Evolutionary conservation across 352 stramenopile genomes (phyloP), one percentile per base, ranked within the genome.

Genomic region (Phytophthora litchii): DNA sequence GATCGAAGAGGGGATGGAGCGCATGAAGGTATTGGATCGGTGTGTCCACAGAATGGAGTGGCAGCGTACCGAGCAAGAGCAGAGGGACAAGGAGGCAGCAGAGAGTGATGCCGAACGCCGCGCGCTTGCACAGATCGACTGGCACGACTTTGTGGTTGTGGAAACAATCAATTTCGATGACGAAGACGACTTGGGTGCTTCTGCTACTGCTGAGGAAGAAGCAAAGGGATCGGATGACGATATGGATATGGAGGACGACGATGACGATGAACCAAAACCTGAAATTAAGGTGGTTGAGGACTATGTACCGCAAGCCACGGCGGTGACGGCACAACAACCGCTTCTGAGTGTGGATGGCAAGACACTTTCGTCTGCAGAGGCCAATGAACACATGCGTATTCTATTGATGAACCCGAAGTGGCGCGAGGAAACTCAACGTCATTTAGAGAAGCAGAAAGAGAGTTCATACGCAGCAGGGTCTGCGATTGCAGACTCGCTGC

Each of bases 341-440:
- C 58, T 94, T 16, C 43, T 93, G 23, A 93, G 69, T 14, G 84
- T 94, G 10, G 86, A 94, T 42, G 94, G 95, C 10, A 97, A 98
- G 56, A 89, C 85, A 8, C 76, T 99, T 4, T 79, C 76, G 0
- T 82, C 84, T 11, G 71, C 86, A 3, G 80, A 96, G 38, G 86
- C 97, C 29, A 96, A 97, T n/a, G 98, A 99, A 66, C 97, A 99
- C 75, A 98, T 99, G 97, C 91, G 98, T 11, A 99, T 99, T 71
- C 79, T 99, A 65, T 71, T 99, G 21, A 89, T 99, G 64, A 98
- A 99, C 72, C 97, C 97, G 1, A 99, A 98, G 64, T 99, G 97
- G 95, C 84, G 93, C 31, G 95, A 99, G 64, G 94, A 99, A 85
- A 89, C 86, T 11, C 88, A 96, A 57, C 87, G 96, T 32, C 97